Percentiles rank a stretch among this genome's conserved stretches.
phyloP scores from a whole-genome alignment of 345 rosid genomes.

The Trapa incisa region DNA sequence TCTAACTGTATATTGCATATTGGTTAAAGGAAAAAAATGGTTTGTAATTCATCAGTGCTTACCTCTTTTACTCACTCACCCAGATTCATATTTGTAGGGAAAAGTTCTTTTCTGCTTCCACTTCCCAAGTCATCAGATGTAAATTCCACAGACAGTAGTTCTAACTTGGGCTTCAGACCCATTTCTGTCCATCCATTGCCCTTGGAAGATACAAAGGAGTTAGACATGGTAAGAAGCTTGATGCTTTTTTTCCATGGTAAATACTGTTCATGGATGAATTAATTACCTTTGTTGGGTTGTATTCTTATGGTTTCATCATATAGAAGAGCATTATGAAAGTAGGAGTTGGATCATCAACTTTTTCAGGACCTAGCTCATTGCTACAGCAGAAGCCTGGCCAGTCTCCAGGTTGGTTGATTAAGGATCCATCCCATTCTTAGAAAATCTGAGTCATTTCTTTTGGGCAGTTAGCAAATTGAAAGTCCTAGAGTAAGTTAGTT shows the following conservation, averaged over 20 bases:
- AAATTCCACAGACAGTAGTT: slow-evolving; percentile 16
- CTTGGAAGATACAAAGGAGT: slow-evolving; percentile 16
- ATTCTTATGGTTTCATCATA: background rate
- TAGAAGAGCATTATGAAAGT: slow-evolving; percentile 23
- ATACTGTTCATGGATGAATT: background rate
- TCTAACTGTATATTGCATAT: background rate
- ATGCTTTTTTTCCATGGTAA: background rate
- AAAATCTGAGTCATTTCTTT: too few relatives aligned
- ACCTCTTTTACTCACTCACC: background rate
- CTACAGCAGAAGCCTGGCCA: slow-evolving; percentile 29
- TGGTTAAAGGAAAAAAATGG: too few relatives aligned
- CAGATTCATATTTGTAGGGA: slow-evolving; percentile 26
- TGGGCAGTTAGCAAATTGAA: too few relatives aligned
- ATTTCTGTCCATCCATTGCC: slow-evolving; percentile 44
- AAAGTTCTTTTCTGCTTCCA: slow-evolving; percentile 44
- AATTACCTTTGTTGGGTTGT: too few relatives aligned
- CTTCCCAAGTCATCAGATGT: slow-evolving; percentile 39
- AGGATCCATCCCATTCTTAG: background rate
- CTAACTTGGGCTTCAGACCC: slow-evolving; percentile 24
- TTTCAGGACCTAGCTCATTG: slow-evolving; percentile 33
- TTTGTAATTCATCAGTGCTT: background rate
- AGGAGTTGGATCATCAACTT: slow-evolving; percentile 26
- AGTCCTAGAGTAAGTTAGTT: too few relatives aligned
- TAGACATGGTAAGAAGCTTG: slow-evolving; percentile 27
- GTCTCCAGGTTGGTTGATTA: slow-evolving; percentile 40